These are phyloP conservation scores for Periconia sp. DNA, from an alignment of 2,329 filamentous ascomycete genomes.

Conservation along the genomic window DNA sequence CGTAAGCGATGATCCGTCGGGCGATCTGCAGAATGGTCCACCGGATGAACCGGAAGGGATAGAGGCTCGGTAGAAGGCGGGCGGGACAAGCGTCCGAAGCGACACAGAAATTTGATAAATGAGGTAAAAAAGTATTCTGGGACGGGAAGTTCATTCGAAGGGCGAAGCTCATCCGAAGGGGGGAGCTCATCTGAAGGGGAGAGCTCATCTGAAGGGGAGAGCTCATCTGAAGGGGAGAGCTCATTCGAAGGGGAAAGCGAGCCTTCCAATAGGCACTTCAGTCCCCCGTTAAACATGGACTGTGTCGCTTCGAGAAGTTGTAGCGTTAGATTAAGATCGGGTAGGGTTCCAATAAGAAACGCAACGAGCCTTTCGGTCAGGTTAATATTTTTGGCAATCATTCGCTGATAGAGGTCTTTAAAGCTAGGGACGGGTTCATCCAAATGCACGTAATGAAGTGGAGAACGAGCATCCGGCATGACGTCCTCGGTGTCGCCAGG, in stretches of 20 bases:
- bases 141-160: slow-evolving; percentile 9
- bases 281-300: slow-evolving; percentile 19
- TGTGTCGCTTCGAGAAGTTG: slow-evolving; percentile 20
- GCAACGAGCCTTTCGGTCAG: slow-evolving; percentile 56
- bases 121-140: slow-evolving; percentile 30
- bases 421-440: slow-evolving; percentile 63
- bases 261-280: slow-evolving; percentile 25
- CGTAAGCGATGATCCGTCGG: slow-evolving; percentile 16
- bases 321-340: slow-evolving; percentile 21
- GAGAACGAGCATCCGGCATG: slow-evolving; percentile 58
- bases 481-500: slow-evolving; percentile 65
- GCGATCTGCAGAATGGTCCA: too few species aligned
- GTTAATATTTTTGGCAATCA: slow-evolving; percentile 54
- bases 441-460: slow-evolving; percentile 66
- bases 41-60: slow-evolving; percentile 10
- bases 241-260: slow-evolving; percentile 10
- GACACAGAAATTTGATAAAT: slow-evolving; percentile 35
- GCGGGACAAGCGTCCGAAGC: slow-evolving; percentile 25
- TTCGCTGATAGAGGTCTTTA: slow-evolving; percentile 60
- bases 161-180: too few species aligned
- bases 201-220: too few species aligned
- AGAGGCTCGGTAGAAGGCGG: slow-evolving; percentile 3
- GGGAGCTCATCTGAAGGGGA: too few species aligned
- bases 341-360: slow-evolving; percentile 54
- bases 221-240: slow-evolving; percentile 17